Evolutionary conservation across 768 basidiomycete species (phyloP).

Genomic region (Mycena epipterygia): DNA sequence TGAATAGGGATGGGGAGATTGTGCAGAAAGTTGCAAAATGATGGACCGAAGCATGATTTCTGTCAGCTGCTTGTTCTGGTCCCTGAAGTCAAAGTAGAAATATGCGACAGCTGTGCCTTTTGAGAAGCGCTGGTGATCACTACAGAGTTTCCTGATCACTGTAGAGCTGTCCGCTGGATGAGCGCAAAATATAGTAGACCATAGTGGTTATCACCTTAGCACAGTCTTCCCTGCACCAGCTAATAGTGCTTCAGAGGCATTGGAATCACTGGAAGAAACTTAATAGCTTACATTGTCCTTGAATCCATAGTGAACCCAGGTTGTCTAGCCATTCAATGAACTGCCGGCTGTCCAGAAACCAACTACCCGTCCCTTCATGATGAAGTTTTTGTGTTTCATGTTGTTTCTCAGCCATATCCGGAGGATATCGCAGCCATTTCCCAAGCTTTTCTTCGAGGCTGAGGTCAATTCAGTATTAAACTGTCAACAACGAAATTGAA

Average conservation of each 20-base stretch:
- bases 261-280: background rate
- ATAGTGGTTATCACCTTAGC: background rate
- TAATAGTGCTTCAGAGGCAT: background rate
- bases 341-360: background rate
- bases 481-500: too few relatives aligned
- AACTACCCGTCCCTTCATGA: background rate
- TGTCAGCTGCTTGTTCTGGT: background rate
- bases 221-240: background rate
- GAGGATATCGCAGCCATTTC: background rate
- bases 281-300: background rate
- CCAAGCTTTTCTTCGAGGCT: background rate
- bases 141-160: background rate
- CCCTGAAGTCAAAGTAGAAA: background rate
- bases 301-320: background rate
- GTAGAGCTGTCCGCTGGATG: background rate
- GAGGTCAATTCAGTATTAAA: too few relatives aligned
- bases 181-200: background rate
- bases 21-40: too few relatives aligned
- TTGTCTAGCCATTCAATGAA: background rate
- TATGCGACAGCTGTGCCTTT: background rate
- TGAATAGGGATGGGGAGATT: too few relatives aligned
- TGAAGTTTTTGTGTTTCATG: background rate
- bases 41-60: too few relatives aligned
- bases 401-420: background rate
- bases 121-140: background rate